A percentile compares a stretch with the other conserved stretches of the same genome.
Evolutionary conservation across 1,139 yeast genomes (phyloP).

Genomic region (Wickerhamomyces sp.): DNA sequence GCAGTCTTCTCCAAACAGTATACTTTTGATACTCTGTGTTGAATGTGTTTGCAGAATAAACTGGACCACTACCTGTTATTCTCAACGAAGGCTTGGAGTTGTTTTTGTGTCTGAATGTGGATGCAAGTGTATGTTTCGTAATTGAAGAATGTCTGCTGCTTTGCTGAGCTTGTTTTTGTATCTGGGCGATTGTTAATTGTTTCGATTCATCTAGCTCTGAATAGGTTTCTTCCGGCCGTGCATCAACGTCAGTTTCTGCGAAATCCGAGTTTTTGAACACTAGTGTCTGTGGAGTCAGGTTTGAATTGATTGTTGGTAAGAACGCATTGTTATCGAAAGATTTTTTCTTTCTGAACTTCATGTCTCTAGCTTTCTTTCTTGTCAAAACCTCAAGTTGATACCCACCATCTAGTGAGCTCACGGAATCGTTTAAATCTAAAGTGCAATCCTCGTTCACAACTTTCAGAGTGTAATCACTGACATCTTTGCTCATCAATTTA

Average conservation of each 20-base stretch:
- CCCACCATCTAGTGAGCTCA: constrained; percentile 30
- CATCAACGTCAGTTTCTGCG: neutral
- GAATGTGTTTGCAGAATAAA: constrained; percentile 8
- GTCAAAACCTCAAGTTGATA: constrained; percentile 16
- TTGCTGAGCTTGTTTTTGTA: neutral
- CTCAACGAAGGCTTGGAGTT: constrained; percentile 8
- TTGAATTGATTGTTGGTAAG: constrained; percentile 22
- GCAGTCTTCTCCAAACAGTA: constrained; percentile 86
- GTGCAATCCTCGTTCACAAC: constrained; percentile 24
- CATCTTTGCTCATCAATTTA: constrained; percentile 27
- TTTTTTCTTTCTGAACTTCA: constrained; percentile 15
- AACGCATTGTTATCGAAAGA: constrained; percentile 8
- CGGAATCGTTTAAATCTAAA: constrained; percentile 31
- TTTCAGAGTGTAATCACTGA: constrained; percentile 29
- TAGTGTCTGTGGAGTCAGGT: constrained; percentile 22
- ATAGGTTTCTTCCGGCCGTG: too few species aligned
- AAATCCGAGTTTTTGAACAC: constrained; percentile 6
- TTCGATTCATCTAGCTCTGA: too few species aligned
- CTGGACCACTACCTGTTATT: constrained; percentile 1
- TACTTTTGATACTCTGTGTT: constrained; percentile 42
- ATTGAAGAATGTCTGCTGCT: constrained; percentile 12
- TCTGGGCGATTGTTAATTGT: neutral
- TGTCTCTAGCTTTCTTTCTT: constrained; percentile 15
- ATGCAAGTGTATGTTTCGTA: constrained; percentile 13
- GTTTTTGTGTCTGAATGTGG: constrained; percentile 15